phyloP scores from a whole-genome alignment of 768 basidiomycete species.

The Macrolepiota dolichaula region DNA sequence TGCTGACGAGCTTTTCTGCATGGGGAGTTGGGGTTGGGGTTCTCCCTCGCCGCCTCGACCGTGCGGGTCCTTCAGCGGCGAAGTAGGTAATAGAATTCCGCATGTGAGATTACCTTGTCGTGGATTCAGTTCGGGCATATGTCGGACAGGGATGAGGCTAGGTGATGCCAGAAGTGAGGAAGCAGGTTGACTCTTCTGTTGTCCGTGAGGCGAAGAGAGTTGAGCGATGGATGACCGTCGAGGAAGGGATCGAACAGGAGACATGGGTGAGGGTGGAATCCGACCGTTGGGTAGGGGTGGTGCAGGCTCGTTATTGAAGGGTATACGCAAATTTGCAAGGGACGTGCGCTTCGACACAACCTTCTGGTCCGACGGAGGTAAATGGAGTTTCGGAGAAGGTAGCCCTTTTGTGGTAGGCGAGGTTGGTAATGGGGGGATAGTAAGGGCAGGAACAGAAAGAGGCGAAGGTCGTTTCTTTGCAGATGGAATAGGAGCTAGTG shows the following conservation, averaged over 20 bases:
- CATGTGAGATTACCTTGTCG: not conserved
- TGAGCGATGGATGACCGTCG: conserved; percentile 12
- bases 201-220: conserved; percentile 5
- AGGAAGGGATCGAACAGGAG: conserved; percentile 9
- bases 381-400: conserved; percentile 8
- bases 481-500: conserved; percentile 1
- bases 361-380: not conserved
- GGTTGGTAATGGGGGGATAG: conserved; percentile 3
- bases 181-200: not conserved
- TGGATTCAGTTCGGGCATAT: not conserved
- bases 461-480: conserved; percentile 18
- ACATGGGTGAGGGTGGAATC: conserved; percentile 8
- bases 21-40: not conserved
- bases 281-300: not conserved
- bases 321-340: not conserved
- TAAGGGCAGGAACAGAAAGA: conserved; percentile 11
- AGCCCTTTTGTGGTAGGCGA: conserved; percentile 1
- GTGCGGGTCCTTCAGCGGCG: not conserved
- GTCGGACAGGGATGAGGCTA: not conserved
- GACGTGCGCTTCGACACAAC: not conserved
- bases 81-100: not conserved
- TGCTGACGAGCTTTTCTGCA: not conserved
- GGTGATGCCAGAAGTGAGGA: not conserved
- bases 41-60: not conserved
- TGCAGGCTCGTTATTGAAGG: conserved; percentile 1